These are phyloP conservation scores for Talaromyces pinophilus DNA, from an alignment of 2,329 filamentous ascomycete genomes.

Conservation along the genomic window DNA sequence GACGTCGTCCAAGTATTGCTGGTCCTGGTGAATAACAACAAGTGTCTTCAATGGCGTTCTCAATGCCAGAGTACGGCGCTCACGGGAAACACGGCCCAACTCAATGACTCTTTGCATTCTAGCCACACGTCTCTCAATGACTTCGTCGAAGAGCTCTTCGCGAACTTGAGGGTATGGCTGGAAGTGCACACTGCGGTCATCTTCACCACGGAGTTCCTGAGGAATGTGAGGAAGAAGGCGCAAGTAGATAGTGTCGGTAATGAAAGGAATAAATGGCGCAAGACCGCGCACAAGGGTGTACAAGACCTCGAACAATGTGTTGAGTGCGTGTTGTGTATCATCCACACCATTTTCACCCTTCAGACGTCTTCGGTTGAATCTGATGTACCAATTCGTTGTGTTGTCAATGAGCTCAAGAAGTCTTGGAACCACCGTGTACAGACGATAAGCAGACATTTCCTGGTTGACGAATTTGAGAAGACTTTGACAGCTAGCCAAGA, in stretches of 20 bases:
- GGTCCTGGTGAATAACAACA: slow-evolving; percentile 81
- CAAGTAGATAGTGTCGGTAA: slow-evolving; percentile 91
- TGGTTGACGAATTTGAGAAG: slow-evolving; percentile 87
- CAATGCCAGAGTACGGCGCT: slow-evolving; percentile 78
- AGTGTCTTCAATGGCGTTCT: slow-evolving; percentile 91
- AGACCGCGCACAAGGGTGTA: slow-evolving; percentile 85
- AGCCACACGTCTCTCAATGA: slow-evolving; percentile 80
- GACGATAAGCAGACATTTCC: slow-evolving; percentile 78
- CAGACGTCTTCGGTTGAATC: slow-evolving; percentile 85
- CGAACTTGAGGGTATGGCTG: slow-evolving; percentile 84
- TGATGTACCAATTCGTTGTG: slow-evolving; percentile 98
- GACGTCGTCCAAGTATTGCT: slow-evolving; percentile 82
- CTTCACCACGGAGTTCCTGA: slow-evolving; percentile 65
- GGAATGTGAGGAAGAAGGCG: slow-evolving; percentile 81
- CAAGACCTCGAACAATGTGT: slow-evolving; percentile 90
- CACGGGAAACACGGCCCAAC: slow-evolving; percentile 79
- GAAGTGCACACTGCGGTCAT: slow-evolving; percentile 89
- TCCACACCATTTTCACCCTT: slow-evolving; percentile 86
- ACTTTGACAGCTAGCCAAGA: slow-evolving; percentile 87
- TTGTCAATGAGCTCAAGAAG: slow-evolving; percentile 84
- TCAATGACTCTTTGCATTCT: slow-evolving; percentile 98
- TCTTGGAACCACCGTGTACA: slow-evolving; percentile 89
- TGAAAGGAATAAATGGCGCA: slow-evolving; percentile 92
- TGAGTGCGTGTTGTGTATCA: slow-evolving; percentile 86
- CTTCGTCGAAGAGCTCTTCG: slow-evolving; percentile 81